Conservation (phyloP, 2,329 filamentous ascomycete genomes). For the Monosporascus sp. region DNA sequence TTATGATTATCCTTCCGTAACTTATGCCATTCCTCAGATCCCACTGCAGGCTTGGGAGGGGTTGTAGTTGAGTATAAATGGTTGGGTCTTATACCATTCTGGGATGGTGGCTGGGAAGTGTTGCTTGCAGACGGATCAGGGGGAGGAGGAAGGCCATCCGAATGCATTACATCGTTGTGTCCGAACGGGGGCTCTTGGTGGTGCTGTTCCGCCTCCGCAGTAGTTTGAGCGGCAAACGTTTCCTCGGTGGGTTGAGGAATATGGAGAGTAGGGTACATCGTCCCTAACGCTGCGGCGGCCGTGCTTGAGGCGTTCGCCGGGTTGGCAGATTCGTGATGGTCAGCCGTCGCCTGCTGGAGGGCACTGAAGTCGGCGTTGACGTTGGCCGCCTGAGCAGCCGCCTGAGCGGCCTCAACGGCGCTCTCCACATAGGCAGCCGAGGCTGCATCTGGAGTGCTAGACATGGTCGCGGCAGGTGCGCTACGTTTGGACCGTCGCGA, state of each 20-base stretch:
- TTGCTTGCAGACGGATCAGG: constrained; percentile 24
- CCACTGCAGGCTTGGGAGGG: constrained; percentile 76
- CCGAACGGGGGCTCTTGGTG: constrained; percentile 29
- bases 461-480: constrained; percentile 40
- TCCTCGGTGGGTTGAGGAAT: constrained; percentile 54
- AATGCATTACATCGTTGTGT: constrained; percentile 29
- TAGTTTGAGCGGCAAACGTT: constrained; percentile 51
- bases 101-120: constrained; percentile 20
- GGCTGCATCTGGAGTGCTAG: constrained; percentile 33
- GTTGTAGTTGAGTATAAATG: constrained; percentile 36
- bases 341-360: constrained; percentile 47
- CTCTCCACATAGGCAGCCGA: constrained; percentile 50
- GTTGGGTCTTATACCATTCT: constrained; percentile 35
- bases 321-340: constrained; percentile 43
- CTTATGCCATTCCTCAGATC: constrained; percentile 96
- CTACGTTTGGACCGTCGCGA: constrained; percentile 46
- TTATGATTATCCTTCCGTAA: constrained; percentile 97
- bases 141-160: constrained; percentile 26
- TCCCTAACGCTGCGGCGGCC: constrained; percentile 52
- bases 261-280: constrained; percentile 55
- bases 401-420: constrained; percentile 43
- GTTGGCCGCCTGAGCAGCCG: constrained; percentile 30
- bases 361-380: constrained; percentile 52
- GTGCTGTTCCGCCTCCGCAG: constrained; percentile 32
- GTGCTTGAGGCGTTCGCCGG: constrained; percentile 52